Evolutionary conservation across 192 early-diverging fungal species (phyloP).

Genomic region (Gigaspora rosea): DNA sequence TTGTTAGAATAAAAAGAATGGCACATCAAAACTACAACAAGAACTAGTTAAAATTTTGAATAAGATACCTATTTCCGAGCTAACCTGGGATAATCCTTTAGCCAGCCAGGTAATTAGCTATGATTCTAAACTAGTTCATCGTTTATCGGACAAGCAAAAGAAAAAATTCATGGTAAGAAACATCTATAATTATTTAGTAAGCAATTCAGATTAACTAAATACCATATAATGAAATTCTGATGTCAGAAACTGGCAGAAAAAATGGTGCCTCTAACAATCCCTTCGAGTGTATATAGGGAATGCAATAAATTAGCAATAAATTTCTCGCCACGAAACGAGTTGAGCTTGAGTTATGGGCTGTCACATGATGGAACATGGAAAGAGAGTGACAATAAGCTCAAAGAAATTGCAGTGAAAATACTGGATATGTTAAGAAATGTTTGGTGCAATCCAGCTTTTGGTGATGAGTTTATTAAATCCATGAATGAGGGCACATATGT

Average conservation of each 20-base stretch:
- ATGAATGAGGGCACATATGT: slow-evolving; percentile 13
- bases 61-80: background rate
- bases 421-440: slow-evolving; percentile 5
- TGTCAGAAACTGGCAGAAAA: background rate
- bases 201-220: too few relatives aligned
- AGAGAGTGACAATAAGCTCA: background rate
- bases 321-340: background rate
- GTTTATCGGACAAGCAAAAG: too few relatives aligned
- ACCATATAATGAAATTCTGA: background rate
- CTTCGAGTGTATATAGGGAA: background rate
- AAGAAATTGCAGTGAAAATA: background rate
- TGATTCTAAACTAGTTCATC: too few relatives aligned
- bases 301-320: slow-evolving; percentile 9
- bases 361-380: background rate
- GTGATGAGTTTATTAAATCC: background rate
- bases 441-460: slow-evolving; percentile 9
- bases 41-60: background rate
- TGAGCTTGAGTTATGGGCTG: background rate
- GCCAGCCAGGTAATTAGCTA: too few relatives aligned
- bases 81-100: too few relatives aligned
- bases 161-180: too few relatives aligned
- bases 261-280: background rate
- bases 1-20: too few relatives aligned
- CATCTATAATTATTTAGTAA: too few relatives aligned
- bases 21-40: too few relatives aligned